Evolutionary conservation across 176 grass and related monocot species (phyloP), one percentile per base, ranked within the genome.

Genomic region (Oryza glumipatula): DNA sequence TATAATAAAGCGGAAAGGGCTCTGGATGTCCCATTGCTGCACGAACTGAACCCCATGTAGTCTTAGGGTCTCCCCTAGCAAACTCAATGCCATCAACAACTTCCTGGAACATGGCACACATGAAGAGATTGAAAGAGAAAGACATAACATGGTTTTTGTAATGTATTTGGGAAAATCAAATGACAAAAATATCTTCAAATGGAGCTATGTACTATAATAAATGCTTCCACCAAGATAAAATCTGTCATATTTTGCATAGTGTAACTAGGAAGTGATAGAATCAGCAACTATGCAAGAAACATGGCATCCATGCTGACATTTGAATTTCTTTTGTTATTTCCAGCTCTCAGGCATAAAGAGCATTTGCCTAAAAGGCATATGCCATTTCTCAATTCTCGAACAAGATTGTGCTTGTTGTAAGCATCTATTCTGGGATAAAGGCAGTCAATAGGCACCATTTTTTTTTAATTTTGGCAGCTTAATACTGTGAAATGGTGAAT

Each of bases 21-120:
- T 95, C 85, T 39, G 93, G 87, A 89, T 95, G 96, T 60, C 96
- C 93, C 96, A 98, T 98, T 86, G 91, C 83, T 90, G 86, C 87
- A 58, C 96, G 85, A 89, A 90, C 44, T 70, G 91, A 98, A 67
- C 96, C 96, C 96, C 93, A 98, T 72, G 74, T 24, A 41, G 93
- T 95, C 24, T 82, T 45, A 9, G 80, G 74, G 56, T 92, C 91
- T 82, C 96, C 96, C 91, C 85, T 91, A 38, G 87, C 96, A 92
- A 98, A 98, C 70, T 98, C 93, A 76, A 98, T 98, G 30, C 91
- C 85, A 70, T 95, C 68, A 81, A 98, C 87, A 87, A 90, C 77
- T 78, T 98, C 93, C 96, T 98, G 85, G 77, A 85, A 87, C 24
- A 92, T 49, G 19, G 32, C 9, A 87, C 21, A 24, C 46, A 81